Conservation (phyloP, 768 basidiomycete genomes). For the Suillus discolor region DNA sequence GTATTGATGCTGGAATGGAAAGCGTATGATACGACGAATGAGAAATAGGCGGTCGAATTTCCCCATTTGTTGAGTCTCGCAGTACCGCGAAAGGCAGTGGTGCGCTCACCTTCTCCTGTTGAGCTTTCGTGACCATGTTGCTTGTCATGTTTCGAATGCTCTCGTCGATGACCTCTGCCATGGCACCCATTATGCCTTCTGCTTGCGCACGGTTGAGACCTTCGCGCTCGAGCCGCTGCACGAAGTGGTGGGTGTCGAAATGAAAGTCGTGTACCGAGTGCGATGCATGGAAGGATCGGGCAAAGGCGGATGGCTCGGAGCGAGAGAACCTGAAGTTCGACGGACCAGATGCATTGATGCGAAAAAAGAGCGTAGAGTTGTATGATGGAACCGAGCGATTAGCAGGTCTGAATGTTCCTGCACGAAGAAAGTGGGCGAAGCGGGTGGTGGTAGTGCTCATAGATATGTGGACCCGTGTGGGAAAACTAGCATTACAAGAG, state of each 20-base stretch:
- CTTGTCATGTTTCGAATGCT: constrained; percentile 94
- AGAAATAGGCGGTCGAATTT: background rate
- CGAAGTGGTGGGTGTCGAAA: constrained; percentile 96
- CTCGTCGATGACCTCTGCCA: constrained; percentile 98
- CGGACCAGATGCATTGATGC: background rate
- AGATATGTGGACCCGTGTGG: constrained; percentile 23
- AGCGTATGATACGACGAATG: background rate
- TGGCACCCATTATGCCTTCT: constrained; percentile 95
- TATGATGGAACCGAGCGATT: constrained; percentile 12
- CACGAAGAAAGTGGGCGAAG: constrained; percentile 8
- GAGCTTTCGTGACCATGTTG: constrained; percentile 94
- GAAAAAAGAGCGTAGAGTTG: background rate
- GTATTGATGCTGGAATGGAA: constrained; percentile 70
- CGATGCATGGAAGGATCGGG: constrained; percentile 33
- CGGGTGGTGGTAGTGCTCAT: constrained; percentile 11
- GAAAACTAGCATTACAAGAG: constrained; percentile 12
- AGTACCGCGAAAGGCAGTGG: background rate
- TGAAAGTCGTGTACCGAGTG: constrained; percentile 56
- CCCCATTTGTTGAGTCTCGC: background rate
- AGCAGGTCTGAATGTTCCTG: constrained; percentile 10
- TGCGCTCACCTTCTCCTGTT: constrained; percentile 86
- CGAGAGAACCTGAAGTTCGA: background rate
- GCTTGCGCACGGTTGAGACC: constrained; percentile 91
- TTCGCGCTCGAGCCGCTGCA: constrained; percentile 85
- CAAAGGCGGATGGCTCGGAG: background rate